Evolutionary conservation across 164 flowering plant genomes (phyloP).

Genomic region (Chimonanthus praecox): DNA sequence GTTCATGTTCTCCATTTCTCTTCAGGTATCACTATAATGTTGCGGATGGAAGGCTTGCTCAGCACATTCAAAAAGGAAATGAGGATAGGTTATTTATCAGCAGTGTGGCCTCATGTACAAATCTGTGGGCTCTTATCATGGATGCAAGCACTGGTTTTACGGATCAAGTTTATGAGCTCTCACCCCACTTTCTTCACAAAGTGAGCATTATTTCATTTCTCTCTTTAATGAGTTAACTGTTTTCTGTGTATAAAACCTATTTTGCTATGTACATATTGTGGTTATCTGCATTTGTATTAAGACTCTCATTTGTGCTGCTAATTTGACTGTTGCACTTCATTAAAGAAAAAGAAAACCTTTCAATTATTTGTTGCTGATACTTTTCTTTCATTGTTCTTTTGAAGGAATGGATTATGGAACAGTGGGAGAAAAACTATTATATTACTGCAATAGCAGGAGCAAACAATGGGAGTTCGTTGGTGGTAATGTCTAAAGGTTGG

Average conservation of each 20-base stretch:
- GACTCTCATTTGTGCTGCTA: neutral
- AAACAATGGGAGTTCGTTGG: constrained; percentile 71
- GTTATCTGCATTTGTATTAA: no score
- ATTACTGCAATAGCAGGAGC: constrained; percentile 93
- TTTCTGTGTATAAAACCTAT: neutral
- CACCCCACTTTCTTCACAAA: constrained; percentile 74
- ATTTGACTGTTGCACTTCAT: neutral
- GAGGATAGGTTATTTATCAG: constrained; percentile 85
- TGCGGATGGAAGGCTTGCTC: constrained; percentile 65
- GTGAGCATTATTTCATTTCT: constrained; percentile 18
- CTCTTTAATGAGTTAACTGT: neutral
- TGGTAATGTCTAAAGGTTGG: constrained; percentile 95
- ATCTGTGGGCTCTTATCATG: constrained; percentile 94
- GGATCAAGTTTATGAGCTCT: constrained; percentile 78
- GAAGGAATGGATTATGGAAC: constrained; percentile 98
- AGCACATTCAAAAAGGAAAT: constrained; percentile 86
- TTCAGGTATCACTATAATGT: constrained; percentile 92
- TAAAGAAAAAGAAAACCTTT: no score
- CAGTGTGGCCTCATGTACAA: constrained; percentile 74
- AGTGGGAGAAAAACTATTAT: constrained; percentile 89
- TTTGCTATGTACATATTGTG: no score
- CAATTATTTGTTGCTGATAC: neutral
- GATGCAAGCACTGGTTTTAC: constrained; percentile 90
- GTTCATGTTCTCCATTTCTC: constrained; percentile 2
- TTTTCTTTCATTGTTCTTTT: constrained; percentile 1